phyloP scores from a whole-genome alignment of 2,329 filamentous ascomycete species.

The Emmonsia crescens region DNA sequence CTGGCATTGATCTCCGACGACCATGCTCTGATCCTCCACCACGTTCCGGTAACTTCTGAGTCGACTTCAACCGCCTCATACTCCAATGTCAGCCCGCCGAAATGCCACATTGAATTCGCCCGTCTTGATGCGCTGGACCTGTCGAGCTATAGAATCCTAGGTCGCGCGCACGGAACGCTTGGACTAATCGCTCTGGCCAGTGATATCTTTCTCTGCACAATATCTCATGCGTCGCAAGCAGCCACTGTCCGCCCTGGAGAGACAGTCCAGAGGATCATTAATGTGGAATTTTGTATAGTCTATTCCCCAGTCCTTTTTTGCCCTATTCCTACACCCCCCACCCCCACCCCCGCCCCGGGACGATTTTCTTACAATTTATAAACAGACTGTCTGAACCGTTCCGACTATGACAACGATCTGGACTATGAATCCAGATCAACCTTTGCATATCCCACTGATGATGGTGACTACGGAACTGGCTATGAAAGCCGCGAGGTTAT shows the following conservation, averaged over 20 bases:
- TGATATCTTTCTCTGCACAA: slow-evolving; percentile 84
- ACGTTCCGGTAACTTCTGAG: slow-evolving; percentile 57
- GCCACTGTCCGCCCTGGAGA: slow-evolving; percentile 78
- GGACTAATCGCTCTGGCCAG: slow-evolving; percentile 73
- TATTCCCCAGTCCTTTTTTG: slow-evolving; percentile 4
- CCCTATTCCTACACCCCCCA: not conserved
- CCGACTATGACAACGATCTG: slow-evolving; percentile 70
- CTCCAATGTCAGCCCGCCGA: slow-evolving; percentile 34
- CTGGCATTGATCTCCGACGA: slow-evolving; percentile 73
- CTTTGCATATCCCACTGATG: slow-evolving; percentile 46
- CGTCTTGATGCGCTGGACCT: slow-evolving; percentile 54
- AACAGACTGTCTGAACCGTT: slow-evolving; percentile 71
- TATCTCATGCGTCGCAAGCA: slow-evolving; percentile 66
- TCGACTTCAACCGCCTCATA: slow-evolving; percentile 36
- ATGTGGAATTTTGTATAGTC: slow-evolving; percentile 64
- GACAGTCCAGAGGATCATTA: slow-evolving; percentile 75
- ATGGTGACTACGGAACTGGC: slow-evolving; percentile 40
- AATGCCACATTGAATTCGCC: slow-evolving; percentile 83
- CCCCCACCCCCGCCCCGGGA: not conserved
- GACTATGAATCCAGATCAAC: slow-evolving; percentile 38
- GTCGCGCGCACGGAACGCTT: slow-evolving; percentile 72
- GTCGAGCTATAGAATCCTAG: slow-evolving; percentile 65
- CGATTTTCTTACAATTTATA: slow-evolving; percentile 7
- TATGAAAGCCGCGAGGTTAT: slow-evolving; percentile 56
- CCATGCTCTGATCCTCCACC: slow-evolving; percentile 74